Evolutionary conservation across 2,329 filamentous ascomycete species (phyloP).

Genomic region (Aspergillus costaricaensis): DNA sequence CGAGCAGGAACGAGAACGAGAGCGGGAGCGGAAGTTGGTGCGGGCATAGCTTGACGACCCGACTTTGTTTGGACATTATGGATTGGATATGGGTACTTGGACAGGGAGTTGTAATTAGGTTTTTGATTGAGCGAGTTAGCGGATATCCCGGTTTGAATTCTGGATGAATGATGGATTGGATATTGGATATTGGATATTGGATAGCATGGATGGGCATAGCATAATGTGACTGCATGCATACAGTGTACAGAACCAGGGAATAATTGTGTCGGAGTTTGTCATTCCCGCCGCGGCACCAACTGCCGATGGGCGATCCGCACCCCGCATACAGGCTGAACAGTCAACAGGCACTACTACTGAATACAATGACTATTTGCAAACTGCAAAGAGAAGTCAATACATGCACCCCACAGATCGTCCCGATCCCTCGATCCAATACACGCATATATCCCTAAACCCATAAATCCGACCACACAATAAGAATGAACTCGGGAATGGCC

Average conservation of each 20-base stretch:
- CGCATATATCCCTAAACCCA: too few species aligned
- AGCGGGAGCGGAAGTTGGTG: constrained; percentile 34
- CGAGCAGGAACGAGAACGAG: constrained; percentile 28
- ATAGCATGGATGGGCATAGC: neutral
- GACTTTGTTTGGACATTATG: too few species aligned
- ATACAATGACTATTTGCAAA: too few species aligned
- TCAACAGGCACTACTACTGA: too few species aligned
- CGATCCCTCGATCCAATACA: too few species aligned
- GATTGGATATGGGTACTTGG: neutral
- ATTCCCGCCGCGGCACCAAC: neutral
- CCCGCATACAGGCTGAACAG: neutral
- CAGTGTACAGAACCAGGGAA: neutral
- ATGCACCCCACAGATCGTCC: neutral
- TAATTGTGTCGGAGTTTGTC: neutral
- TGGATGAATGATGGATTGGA: neutral
- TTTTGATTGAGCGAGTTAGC: constrained; percentile 26
- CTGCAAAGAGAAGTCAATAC: too few species aligned
- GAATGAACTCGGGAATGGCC: neutral
- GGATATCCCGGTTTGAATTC: constrained; percentile 24
- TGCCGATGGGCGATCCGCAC: neutral
- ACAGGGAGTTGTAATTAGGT: constrained; percentile 15
- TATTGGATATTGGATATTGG: neutral
- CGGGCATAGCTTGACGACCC: constrained; percentile 15
- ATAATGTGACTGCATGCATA: too few species aligned
- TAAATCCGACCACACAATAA: too few species aligned